Base-by-base conservation (phyloP, 2,329 filamentous ascomycete species). In the Cercospora sp. region DNA sequence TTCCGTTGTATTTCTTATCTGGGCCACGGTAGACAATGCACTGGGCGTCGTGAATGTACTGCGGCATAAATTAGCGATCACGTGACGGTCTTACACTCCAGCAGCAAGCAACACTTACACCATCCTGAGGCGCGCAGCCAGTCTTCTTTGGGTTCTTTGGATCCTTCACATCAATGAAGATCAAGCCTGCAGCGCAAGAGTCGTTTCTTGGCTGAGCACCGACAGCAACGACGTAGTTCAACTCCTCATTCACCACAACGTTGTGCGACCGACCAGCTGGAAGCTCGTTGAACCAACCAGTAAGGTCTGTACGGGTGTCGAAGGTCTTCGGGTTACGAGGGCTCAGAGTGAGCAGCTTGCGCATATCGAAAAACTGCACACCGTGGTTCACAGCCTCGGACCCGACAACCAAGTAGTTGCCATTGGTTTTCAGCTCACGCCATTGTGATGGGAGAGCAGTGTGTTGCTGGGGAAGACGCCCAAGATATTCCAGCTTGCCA, bases 351-450 rank as follows among this genome's bases (percentile, higher is more conserved):
- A 85, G 79, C n/a, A 87, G 80, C 80, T 84, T 88, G 73, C 81
- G 83, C 85, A 88, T 83, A 77, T 89, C 87, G 73, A 89, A 89
- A 77, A 89, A 83, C 77, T 89, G 87, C 58, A 89, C 83, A 37
- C 85, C 85, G 76, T 89, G 87, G 71, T 81, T 76, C 58, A 76
- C 72, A 40, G 84, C 83, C 70, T 85, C 82, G 12, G 74, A 66
- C 63, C 82, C 82, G 61, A 83, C 82, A 68, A 82, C 77, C 74
- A 82, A 78, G 69, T 81, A 79, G 71, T 82, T 65, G 71, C 78
- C 81, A 71, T 81, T 80, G 5, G 75, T 78, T 26, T 81, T 79
- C 66, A 87, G 87, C 76, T 87, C 85, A 61, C 85, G 81, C 85
- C 85, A 87, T 34, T 80, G 78, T 12, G 82, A 81, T 59, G 81